phyloP scores from a whole-genome alignment of 371 early-diverging fungal species.

The Fennellomyces sp. region DNA sequence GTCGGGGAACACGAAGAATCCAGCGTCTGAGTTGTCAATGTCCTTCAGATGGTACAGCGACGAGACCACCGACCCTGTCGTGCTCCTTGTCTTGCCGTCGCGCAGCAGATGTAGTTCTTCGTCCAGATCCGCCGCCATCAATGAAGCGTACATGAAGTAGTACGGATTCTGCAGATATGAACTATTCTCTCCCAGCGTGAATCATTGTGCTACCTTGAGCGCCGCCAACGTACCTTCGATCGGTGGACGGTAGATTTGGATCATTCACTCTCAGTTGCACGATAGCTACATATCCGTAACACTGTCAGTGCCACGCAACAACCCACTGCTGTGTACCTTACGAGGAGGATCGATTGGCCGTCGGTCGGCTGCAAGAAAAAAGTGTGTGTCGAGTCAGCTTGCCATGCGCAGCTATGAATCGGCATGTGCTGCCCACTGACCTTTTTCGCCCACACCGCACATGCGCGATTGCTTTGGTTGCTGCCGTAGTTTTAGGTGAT shows the following conservation, averaged over 20 bases:
- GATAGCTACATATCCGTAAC: constrained; percentile 54
- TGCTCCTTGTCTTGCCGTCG: constrained; percentile 76
- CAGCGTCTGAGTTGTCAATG: constrained; percentile 84
- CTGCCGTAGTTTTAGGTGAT: constrained; percentile 78
- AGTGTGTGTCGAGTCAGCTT: neutral
- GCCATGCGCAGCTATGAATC: neutral
- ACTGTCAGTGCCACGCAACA: too few relatives aligned
- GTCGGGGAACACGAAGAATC: constrained; percentile 97
- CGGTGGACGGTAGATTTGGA: constrained; percentile 37
- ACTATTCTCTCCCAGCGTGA: too few relatives aligned
- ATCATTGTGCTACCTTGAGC: too few relatives aligned
- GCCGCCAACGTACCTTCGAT: constrained; percentile 49
- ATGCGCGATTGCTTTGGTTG: constrained; percentile 94
- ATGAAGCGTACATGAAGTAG: constrained; percentile 84
- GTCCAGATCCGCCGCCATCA: constrained; percentile 67
- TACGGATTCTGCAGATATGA: constrained; percentile 83
- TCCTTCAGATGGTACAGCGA: constrained; percentile 89
- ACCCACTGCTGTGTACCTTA: too few relatives aligned
- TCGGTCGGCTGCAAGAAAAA: constrained; percentile 73
- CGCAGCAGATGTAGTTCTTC: constrained; percentile 74
- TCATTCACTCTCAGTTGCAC: constrained; percentile 77
- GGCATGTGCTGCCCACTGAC: constrained; percentile 36
- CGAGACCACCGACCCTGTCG: constrained; percentile 88
- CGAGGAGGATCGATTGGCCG: constrained; percentile 94
- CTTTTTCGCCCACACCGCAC: constrained; percentile 93